A percentile compares a stretch with the other conserved stretches of the same genome.
These are phyloP conservation scores for Fraxinus sp. DNA, from an alignment of 305 asterid genomes.

Conservation along the genomic window DNA sequence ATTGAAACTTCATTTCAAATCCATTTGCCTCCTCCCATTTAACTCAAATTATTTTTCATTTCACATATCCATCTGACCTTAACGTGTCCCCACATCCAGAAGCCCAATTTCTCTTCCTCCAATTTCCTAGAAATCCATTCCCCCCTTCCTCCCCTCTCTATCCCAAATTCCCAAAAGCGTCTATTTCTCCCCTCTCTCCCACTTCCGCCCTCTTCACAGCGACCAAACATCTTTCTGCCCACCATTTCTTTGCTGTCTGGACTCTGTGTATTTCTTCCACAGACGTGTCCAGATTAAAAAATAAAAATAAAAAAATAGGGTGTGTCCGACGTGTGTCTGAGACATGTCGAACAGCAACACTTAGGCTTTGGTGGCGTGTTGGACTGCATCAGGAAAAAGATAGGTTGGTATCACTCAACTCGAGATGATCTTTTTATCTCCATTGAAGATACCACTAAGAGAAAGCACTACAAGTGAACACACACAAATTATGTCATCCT, in stretches of 20 bases:
- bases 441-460: not conserved
- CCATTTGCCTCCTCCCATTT: not conserved
- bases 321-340: not conserved
- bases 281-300: not conserved
- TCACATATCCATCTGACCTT: not conserved
- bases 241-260: not conserved
- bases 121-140: not conserved
- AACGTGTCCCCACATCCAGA: not conserved
- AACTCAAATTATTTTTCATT: not conserved
- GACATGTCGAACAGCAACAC: not conserved
- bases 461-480: conserved; percentile 3
- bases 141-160: not conserved
- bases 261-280: not conserved
- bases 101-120: not conserved
- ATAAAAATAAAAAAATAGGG: not conserved
- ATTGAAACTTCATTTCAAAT: not conserved
- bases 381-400: not conserved
- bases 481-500: conserved; percentile 18
- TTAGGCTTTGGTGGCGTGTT: not conserved
- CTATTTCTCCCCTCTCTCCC: not conserved
- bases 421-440: not conserved
- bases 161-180: not conserved
- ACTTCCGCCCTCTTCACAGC: not conserved
- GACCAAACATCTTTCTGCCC: not conserved
- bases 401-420: not conserved